Conservation (phyloP, 2,329 filamentous ascomycete genomes). For the Gyromitra esculenta region DNA sequence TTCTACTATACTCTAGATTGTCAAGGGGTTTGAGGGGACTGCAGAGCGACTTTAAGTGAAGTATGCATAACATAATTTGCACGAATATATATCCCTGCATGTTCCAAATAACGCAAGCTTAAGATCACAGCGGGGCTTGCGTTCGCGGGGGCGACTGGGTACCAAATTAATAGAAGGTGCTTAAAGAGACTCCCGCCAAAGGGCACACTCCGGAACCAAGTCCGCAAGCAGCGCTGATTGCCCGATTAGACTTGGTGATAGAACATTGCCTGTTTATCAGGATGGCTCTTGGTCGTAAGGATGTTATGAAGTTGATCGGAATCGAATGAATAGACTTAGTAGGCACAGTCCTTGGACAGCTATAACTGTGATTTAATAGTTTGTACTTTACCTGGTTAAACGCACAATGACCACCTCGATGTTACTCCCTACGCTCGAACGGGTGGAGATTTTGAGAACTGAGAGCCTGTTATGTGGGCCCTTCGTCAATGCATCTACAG, state of each 20-base stretch:
- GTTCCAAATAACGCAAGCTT: not conserved
- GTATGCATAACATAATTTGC: slow-evolving; percentile 1
- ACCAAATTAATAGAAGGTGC: not conserved
- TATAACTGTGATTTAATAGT: too few species aligned
- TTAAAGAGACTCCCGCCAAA: not conserved
- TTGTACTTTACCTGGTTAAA: too few species aligned
- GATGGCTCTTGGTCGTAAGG: too few species aligned
- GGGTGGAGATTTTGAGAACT: too few species aligned
- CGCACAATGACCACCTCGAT: too few species aligned
- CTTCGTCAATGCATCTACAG: too few species aligned
- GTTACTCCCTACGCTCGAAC: too few species aligned
- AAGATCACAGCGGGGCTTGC: not conserved
- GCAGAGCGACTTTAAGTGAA: not conserved
- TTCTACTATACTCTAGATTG: not conserved
- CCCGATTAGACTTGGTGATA: not conserved
- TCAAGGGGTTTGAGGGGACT: not conserved
- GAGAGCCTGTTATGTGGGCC: too few species aligned
- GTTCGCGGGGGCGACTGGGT: not conserved
- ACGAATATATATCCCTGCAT: not conserved
- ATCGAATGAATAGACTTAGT: too few species aligned
- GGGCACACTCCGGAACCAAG: not conserved
- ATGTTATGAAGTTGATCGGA: too few species aligned
- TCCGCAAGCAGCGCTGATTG: not conserved
- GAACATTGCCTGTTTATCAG: not conserved
- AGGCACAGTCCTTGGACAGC: too few species aligned